Evolutionary conservation across 192 early-diverging fungal genomes (phyloP).

Genomic region (Fimicolochytrium jonesii): DNA sequence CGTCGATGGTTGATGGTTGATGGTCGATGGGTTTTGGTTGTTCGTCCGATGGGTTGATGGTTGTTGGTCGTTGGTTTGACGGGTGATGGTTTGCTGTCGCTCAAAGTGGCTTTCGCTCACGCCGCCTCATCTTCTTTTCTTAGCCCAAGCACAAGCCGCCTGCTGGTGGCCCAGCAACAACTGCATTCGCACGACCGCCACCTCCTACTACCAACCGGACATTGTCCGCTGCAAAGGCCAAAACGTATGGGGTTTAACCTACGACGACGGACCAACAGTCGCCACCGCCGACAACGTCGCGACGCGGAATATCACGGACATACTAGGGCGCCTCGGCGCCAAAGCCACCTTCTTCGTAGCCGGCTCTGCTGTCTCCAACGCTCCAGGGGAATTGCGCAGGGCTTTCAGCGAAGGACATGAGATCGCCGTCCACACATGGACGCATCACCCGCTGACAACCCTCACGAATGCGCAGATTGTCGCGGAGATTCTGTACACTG

Average conservation of each 20-base stretch:
- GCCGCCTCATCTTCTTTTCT: no score
- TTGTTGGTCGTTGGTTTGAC: no score
- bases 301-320: no score
- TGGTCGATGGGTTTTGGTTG: no score
- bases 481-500: constrained; percentile 53
- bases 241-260: constrained; percentile 24
- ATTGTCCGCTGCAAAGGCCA: constrained; percentile 4
- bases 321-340: no score
- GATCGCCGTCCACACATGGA: constrained; percentile 42
- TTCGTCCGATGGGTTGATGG: no score
- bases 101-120: no score
- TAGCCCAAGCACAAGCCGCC: neutral
- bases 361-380: constrained; percentile 11
- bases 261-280: constrained; percentile 24
- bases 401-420: constrained; percentile 6
- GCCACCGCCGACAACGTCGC: neutral
- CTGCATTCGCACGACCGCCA: constrained; percentile 14
- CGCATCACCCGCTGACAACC: constrained; percentile 54
- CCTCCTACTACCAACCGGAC: constrained; percentile 12
- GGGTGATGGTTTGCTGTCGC: no score
- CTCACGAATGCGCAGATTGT: constrained; percentile 64
- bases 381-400: no score
- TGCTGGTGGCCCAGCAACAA: constrained; percentile 25
- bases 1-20: no score
- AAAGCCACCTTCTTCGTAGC: constrained; percentile 27